Conservation (phyloP, 768 basidiomycete species). For the Macrolepiota albuminosa region DNA sequence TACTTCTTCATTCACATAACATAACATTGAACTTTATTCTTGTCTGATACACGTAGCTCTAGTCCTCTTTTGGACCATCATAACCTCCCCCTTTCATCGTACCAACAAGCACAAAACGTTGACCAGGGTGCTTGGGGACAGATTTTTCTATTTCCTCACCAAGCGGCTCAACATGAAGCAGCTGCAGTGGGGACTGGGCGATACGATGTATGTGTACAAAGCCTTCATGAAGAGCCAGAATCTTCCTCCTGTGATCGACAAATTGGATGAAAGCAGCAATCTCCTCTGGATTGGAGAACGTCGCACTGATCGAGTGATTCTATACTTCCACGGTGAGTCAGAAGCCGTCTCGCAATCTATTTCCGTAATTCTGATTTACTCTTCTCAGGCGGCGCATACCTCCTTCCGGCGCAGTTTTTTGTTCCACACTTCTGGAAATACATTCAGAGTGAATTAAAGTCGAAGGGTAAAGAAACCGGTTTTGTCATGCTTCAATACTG, state of each 20-base stretch:
- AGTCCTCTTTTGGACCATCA: constrained; percentile 17
- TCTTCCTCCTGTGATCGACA: constrained; percentile 20
- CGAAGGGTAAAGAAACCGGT: constrained; percentile 14
- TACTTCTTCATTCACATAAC: not conserved
- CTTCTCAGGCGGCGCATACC: constrained; percentile 23
- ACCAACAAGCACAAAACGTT: constrained; percentile 20
- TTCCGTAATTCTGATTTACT: not conserved
- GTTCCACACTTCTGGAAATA: constrained; percentile 22
- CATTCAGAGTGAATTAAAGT: constrained; percentile 11
- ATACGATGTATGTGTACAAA: constrained; percentile 18
- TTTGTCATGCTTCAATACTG: constrained; percentile 23
- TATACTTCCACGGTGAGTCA: constrained; percentile 28
- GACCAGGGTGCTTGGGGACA: constrained; percentile 19
- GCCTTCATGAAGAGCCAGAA: constrained; percentile 19
- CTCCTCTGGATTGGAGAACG: constrained; percentile 30
- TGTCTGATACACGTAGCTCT: constrained; percentile 12
- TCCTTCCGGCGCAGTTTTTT: constrained; percentile 18
- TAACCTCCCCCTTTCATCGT: constrained; percentile 18
- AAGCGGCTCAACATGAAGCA: constrained; percentile 16
- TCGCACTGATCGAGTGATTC: constrained; percentile 25
- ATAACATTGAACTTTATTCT: not conserved
- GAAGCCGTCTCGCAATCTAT: not conserved
- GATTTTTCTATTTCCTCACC: constrained; percentile 11
- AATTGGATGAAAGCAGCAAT: constrained; percentile 22
- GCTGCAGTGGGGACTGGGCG: constrained; percentile 20